Base-by-base conservation (phyloP, 352 stramenopile species). In the Globisporangium viniferum region DNA sequence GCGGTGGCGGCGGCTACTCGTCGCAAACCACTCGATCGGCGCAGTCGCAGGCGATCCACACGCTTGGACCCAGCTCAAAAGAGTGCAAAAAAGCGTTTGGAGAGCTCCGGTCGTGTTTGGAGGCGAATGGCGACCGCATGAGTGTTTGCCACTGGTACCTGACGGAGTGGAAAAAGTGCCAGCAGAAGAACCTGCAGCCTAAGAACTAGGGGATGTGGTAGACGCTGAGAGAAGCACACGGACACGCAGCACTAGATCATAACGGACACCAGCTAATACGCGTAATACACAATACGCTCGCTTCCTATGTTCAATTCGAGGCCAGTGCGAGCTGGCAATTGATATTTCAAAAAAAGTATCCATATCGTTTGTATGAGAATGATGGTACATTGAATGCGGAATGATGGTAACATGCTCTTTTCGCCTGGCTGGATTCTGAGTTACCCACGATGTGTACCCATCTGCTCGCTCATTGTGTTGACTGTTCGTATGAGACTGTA, bases 41-140 rank as follows among this genome's bases (percentile, higher is more conserved):
- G 51, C 12, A 58, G 51, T 58, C 51, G 14, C 24, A 58, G 24
- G 51, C 2, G 24, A 58, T 36, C 9, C 51, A 58, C 24, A 58
- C 51, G 24, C 51, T 58, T n/a, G 51, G 51, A 0, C 24, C 51
- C 51, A 58, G 51, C 24, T 58, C 24, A 22, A 36, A 58, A 27
- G 24, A 29, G 51, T 58, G 51, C 24, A 2, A 35, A 29, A 59
- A 35, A 49, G 29, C 48, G n/a, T 48, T 59, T 20, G 20, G 29
- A 5, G 29, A 66, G 10, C 60, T 66, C 31, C 60, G 60, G 7
- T n/a, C 60, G 48, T 66, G 60, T 31, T 8, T 58, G 10, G 51
- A 58, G 51, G 51, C 51, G 10, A 58, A 58, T 22, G 51, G 7
- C 24, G 24, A 58, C 24, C 24, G 51, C 12, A 58, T 58, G 51